Base-by-base conservation (phyloP, 2,329 filamentous ascomycete species). In the Alternaria consortialis region DNA sequence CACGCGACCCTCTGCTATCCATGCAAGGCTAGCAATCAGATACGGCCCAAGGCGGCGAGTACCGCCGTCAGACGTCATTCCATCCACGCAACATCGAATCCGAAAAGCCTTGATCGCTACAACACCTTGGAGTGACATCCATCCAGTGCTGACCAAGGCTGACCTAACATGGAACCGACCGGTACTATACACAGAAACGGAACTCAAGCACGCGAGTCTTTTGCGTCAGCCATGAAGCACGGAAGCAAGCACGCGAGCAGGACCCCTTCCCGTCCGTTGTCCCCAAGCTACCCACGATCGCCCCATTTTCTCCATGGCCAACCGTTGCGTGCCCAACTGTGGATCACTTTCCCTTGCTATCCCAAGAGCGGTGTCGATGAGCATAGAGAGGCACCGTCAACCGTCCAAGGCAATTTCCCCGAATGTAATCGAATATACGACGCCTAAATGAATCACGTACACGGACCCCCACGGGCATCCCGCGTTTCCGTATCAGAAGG, bases 401-500 rank as follows among this genome's bases (percentile, higher is more conserved):
- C 31, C 44, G 44, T 47, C 17, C 31, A 64, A 40, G 34, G 15
- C 39, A 55, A 56, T 44, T 52, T 39, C 15, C 36, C 60, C 65
- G 60, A 64, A 56, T 63, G 64, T 32, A 56, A 56, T 60, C 60
- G 31, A 50, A 60, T 59, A 65, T 64, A 64, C 60, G 51, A 69
- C 67, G 54, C 42, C 67, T 70, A 70, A 71, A 72, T 64, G 65
- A 66, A 73, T 73, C 65, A 71, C 70, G 71, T 73, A 72, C 65
- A 66, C 56, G 46, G 20, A 63, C 67, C 70, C 69, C 68, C 69
- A 70, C 71, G 54, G 40, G 9, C 44, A 71, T 64, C 68, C 71
- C 70, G 58, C 66, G 60, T 48, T 62, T 50, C 52, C 54, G 53
- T 62, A 63, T 52, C 67, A 48, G 59, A 61, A 34, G 60, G 61